Percentiles rank a stretch among this genome's conserved stretches.
Conservation (phyloP, 257 asterid genomes). For the Knoxia roxburghii region DNA sequence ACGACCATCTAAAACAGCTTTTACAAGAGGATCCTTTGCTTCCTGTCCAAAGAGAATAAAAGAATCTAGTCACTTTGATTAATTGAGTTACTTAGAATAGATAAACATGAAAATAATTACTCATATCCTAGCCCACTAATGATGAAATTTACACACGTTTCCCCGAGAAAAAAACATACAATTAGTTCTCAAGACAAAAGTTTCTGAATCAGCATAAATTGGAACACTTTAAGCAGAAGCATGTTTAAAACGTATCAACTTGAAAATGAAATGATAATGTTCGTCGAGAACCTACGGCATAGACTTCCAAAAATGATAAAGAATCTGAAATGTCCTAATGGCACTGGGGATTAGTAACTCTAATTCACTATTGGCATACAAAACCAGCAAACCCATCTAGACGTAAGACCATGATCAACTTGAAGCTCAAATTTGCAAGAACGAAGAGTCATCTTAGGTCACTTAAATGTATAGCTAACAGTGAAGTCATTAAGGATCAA, state of each 20-base stretch:
- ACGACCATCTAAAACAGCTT: conserved; percentile 97
- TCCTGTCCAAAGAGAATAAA: conserved; percentile 22
- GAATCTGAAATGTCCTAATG: neutral
- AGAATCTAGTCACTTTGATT: neutral
- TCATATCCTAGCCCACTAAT: neutral
- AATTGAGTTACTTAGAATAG: neutral
- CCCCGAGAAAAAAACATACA: conserved; percentile 32
- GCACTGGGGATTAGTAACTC: neutral
- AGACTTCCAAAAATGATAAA: neutral
- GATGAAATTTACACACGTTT: too few species aligned
- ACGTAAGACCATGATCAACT: neutral
- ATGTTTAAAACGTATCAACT: too few species aligned
- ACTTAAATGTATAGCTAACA: neutral
- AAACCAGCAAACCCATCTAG: neutral
- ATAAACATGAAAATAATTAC: neutral
- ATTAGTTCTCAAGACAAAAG: conserved; percentile 9
- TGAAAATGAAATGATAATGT: neutral
- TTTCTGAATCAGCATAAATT: neutral
- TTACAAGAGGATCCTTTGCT: conserved; percentile 90
- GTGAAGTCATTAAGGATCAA: neutral
- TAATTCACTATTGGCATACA: neutral
- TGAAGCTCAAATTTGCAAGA: neutral
- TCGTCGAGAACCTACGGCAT: neutral
- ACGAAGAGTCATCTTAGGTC: neutral
- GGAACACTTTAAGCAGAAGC: neutral